Base-by-base conservation (phyloP, 805 yeast species). In the Starmerella bombicola region DNA sequence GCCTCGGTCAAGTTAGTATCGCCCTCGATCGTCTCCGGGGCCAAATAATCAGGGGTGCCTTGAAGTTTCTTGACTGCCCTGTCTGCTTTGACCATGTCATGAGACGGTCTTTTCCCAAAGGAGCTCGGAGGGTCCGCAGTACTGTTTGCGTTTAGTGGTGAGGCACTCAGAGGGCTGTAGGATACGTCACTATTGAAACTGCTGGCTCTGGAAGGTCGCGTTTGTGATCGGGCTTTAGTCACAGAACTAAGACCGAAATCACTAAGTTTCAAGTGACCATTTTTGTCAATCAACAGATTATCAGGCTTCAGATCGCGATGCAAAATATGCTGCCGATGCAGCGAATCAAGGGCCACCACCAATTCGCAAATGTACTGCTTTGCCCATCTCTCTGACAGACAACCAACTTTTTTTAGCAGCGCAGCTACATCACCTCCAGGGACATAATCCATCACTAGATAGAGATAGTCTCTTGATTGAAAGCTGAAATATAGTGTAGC, bases 261-360 rank as follows among this genome's bases (percentile, higher is more conserved):
- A 1, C 96, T 86, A 46, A 93, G 63, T 60, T 91, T 91, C 46
- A 91, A 59, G 62, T 91, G 98, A 0, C 99, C 99, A 26, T 66
- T 65, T 40, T 73, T 66, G 57, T 86, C 97, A 49, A 91, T 85
- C 48, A 91, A 66, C 26, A 91, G 60, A 53, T 91, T 91, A 56
- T 91, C 98, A 0, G 98, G 98, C 57, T 91, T 91, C 55, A 91
- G 66, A 60, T 91, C 99, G 53, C 95, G 76, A 61, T 91, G 98
- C 40, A 91, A 80, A 37, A 93, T 83, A 0, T 95, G 95, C 51
- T 80, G 72, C 38, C 71, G 65, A 62, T 91, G 99, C 54, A 91
- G 68, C 55, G 86, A 94, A 49, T 78, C 80, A 2, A 91, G 91
- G 1, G 95, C 96, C 19, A 82, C 78, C 17, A 86, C 76, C 1